Evolutionary conservation across 768 basidiomycete genomes (phyloP), one percentile per base, ranked within the genome.

Genomic region (Amanita fuliginea): DNA sequence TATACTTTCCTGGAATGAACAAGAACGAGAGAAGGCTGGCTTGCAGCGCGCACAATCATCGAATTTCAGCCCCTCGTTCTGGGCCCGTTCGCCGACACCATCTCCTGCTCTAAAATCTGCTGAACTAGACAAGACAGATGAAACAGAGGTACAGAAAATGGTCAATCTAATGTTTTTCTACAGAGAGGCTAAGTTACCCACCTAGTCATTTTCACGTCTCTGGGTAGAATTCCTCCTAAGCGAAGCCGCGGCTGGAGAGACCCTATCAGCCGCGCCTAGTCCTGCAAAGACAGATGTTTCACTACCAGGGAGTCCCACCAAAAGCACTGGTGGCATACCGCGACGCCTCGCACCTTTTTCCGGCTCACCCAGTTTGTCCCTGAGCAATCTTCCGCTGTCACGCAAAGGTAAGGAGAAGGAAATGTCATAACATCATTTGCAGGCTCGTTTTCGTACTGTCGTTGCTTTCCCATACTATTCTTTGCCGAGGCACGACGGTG

Each of bases 171-270:
- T 42, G 22, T 40, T 26, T 19, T 24, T 36, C 30, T 26, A 30
- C 28, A n/a, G 49, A 19, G 9, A 19, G 33, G 11, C 42, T 55
- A 54, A 52, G 30, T 33, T 42, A 6, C 33, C 21, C 24, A 16
- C 33, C 16, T 55, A 98, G 94, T 95, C 92, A 0, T 99, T 99
- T 69, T 94, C 91, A 34, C 87, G 93, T 42, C 77, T 97, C 9
- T 99, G 93, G 84, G 95, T 99, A 42, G 96, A 99, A 64, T 99
- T 95, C 62, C 76, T 99, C 3, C 81, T 99, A 54, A 95, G 92
- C 19, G 95, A 99, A 69, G 84, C 93, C 0, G 72, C 76, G 1
- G 56, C 71, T 5, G 74, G 74, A 13, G 66, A 70, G 43, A 57
- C 65, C 2, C 22, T 55, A 53, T 47, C 47, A 13, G 36, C 58